Base-by-base conservation (phyloP, 805 yeast genomes). In the Metschnikowia cubensis region DNA sequence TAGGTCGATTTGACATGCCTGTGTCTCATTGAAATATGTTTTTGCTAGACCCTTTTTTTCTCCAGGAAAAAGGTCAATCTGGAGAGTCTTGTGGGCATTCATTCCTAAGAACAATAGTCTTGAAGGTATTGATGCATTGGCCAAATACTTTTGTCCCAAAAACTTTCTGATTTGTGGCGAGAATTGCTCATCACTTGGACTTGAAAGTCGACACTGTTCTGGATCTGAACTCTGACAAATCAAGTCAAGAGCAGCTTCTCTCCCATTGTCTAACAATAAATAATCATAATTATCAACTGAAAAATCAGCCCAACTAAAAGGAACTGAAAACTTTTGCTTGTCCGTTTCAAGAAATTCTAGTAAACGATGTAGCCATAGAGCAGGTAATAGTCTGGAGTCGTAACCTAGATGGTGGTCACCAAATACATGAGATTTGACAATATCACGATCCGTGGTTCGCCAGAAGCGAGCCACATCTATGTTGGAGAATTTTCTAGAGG, bases 371-470 rank as follows among this genome's bases (percentile, higher is more conserved):
- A 39, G 22, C 49, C 50, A 48, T 32, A 41, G 18, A 13, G 46
- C 46, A 20, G 50, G 53, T 31, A 35, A 15, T 18, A 47, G 22
- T 10, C 47, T 38, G 17, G 47, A 34, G 33, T 45, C 53, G 18
- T 41, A 38, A 13, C 25, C 42, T 2, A 35, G 13, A 17, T 15
- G 14, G 15, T 35, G 37, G 10, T 29, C 22, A 14, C 33, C 10
- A 6, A n/a, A 11, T n/a, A 42, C 47, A 22, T 17, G 14, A 11
- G 50, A 41, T 15, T 34, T 18, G 47, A 29, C 22, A 14, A 22
- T 11, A 14, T 34, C 52, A 56, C 1, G 65, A 57, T 3, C 68
- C 63, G n/a, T 25, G 18, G 32, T 15, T 18, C 18, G 20, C 53
- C 39, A 44, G n/a, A 47, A 52, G 6, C 7, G 22, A 35, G 38